Evolutionary conservation across 768 basidiomycete genomes (phyloP), one percentile per base, ranked within the genome.

Genomic region (Macrolepiota albuminosa): DNA sequence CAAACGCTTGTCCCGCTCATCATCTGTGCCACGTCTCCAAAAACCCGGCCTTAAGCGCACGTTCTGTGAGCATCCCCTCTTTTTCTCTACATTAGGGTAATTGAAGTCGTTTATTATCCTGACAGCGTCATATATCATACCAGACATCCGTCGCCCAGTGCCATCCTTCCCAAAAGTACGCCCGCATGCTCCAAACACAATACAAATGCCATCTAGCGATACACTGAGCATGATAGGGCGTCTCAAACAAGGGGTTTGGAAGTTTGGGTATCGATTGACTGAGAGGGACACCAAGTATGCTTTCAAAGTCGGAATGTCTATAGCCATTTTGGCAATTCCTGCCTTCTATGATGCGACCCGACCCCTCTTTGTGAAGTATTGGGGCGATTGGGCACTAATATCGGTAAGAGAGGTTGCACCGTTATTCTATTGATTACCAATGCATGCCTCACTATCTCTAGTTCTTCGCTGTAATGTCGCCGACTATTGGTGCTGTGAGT

Each of bases 301-400:
- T 0, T 77, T 96, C 73, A 96, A 96, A 72, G 88, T 86, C 8
- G 93, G 89, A 24, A 84, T 92, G 76, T 90, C 89, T 1, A 86
- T 86, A 46, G 89, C 91, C 0, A 72, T 97, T 29, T 77, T 98
- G 4, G 88, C 95, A 0, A 81, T 89, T 0, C 95, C 95, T 2
- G 95, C 95, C 0, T 98, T 96, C 72, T 86, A 91, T 60, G 89
- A 91, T 56, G 62, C 72, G 18, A 95, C 91, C 1, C 78, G 95
- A 29, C 87, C 86, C 5, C 72, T 84, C 4, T 98, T 97, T 67
- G 77, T 91, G 46, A 82, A 86, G 50, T 94, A 89, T 66, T 83
- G 87, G 66, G 95, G 95, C 39, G 94, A 98, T 74, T 99, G 96
- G 96, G 94, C 94, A 1, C 75, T 99, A 68, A 91, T 98, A 56